Conservation (phyloP, 257 asterid genomes). For the Ligustrum vulgare region DNA sequence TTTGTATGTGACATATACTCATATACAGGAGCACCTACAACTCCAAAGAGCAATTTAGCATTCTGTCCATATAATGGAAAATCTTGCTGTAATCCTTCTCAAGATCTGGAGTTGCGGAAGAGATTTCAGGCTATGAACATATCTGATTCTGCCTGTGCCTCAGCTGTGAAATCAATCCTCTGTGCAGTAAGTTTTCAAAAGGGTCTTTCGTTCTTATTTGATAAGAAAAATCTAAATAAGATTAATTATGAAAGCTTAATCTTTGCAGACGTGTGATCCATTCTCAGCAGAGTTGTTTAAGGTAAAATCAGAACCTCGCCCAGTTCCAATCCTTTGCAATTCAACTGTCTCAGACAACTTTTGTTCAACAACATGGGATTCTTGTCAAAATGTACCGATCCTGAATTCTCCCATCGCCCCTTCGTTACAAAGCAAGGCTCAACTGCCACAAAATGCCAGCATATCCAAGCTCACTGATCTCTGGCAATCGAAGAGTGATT, state of each 20-base stretch:
- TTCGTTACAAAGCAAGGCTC: constrained; percentile 57
- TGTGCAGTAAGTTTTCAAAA: constrained; percentile 66
- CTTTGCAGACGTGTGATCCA: constrained; percentile 72
- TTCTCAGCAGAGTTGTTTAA: constrained; percentile 75
- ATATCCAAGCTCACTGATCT: constrained; percentile 60
- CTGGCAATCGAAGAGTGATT: constrained; percentile 77
- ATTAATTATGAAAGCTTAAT: not conserved
- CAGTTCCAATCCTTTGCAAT: constrained; percentile 80
- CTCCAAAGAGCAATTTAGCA: constrained; percentile 40
- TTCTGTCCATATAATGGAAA: constrained; percentile 82
- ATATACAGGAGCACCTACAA: constrained; percentile 67
- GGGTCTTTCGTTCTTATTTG: too few species aligned
- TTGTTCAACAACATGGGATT: constrained; percentile 76
- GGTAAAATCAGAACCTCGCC: constrained; percentile 36
- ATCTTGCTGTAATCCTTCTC: constrained; percentile 59
- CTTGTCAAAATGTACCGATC: constrained; percentile 60
- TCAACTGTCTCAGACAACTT: constrained; percentile 47
- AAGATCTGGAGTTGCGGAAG: constrained; percentile 59
- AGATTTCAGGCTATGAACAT: constrained; percentile 66
- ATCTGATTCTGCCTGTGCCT: constrained; percentile 66
- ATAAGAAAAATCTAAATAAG: too few species aligned
- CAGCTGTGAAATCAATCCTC: constrained; percentile 73
- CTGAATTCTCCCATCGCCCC: constrained; percentile 82
- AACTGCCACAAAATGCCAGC: constrained; percentile 44
- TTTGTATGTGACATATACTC: constrained; percentile 17